Base-by-base conservation (phyloP, 1,284 basidiomycete species). In the Malassezia yamatoensis region DNA sequence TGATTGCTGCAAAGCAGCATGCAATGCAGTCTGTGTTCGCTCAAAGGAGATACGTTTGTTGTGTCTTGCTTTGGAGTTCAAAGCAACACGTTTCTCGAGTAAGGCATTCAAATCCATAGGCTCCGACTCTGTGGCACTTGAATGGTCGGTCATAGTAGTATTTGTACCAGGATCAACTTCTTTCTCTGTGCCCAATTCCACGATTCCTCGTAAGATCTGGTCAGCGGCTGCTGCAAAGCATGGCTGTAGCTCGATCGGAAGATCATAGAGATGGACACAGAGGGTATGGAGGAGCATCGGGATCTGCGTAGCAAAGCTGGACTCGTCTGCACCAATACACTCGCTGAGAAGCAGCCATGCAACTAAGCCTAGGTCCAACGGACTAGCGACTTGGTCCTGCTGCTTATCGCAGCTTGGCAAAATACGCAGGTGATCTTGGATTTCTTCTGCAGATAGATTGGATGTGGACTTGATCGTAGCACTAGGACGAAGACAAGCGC, bases 251-350 rank as follows among this genome's bases (percentile, higher is more conserved):
- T 18, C n/a, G 3, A 29, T 15, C 9, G 54, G 44, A 5, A 84
- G 81, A 67, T 90, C 85, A 68, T 93, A 90, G 54, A 90, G 77
- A 68, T 93, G 89, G 34, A 84, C 82, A 65, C 91, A 83, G 18
- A 91, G 79, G 10, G 84, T 83, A 60, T 91, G 88, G 20, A 96
- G 80, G 20, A 96, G 78, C 5, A 81, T 76, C 0, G 88, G 84
- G 5, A 96, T n/a, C 16, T 45, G 36, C 32, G 37, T 21, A 10
- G 13, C 9, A 13, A 40, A 16, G 10, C 29, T 32, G 6, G 15
- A 15, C 7, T 15, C 36, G 48, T 39, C 48, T 1, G 36, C 37
- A 16, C 37, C 13, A 5, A 51, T 33, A 21, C 54, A 56, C 43
- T 56, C 54, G 44, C 49, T 35, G 10, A 52, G 37, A 18, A 57